Evolutionary conservation across 108 stramenopile genomes (phyloP).

Genomic region (Chaetoceros muelleri): DNA sequence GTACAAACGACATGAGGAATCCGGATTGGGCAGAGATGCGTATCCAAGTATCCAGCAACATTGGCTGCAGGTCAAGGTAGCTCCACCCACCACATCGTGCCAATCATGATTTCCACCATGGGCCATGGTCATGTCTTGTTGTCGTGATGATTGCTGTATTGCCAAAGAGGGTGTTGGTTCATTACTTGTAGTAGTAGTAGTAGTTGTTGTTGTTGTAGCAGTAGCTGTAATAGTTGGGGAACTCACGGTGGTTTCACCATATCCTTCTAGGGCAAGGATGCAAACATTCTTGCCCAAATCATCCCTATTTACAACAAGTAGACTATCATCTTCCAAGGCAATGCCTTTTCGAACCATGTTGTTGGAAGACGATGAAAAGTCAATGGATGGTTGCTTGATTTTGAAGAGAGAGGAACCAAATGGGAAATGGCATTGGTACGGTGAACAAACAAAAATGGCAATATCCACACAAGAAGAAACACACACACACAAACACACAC

Average conservation of each 20-base stretch:
- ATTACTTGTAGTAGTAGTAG: no score
- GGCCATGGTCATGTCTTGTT: no score
- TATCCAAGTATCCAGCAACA: slow-evolving; percentile 61
- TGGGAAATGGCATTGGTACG: no score
- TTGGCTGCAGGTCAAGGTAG: slow-evolving; percentile 24
- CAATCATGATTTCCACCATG: slow-evolving; percentile 25
- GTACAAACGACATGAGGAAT: slow-evolving; percentile 51
- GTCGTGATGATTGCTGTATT: no score
- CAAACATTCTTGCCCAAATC: slow-evolving; percentile 32
- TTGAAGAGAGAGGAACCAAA: no score
- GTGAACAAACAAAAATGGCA: no score
- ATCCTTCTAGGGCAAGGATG: slow-evolving; percentile 35
- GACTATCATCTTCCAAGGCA: slow-evolving; percentile 46
- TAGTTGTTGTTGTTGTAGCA: not conserved
- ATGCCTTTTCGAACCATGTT: slow-evolving; percentile 12
- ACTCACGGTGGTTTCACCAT: slow-evolving; percentile 17
- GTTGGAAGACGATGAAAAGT: slow-evolving; percentile 14
- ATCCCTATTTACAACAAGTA: slow-evolving; percentile 38
- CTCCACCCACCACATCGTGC: slow-evolving; percentile 29
- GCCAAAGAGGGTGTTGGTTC: no score
- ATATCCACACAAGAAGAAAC: no score
- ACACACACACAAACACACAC: no score
- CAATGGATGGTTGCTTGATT: not conserved
- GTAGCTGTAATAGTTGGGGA: not conserved
- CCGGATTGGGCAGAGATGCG: slow-evolving; percentile 37